A percentile compares a stretch with the other conserved stretches of the same genome.
Conservation (phyloP, 306 rosid species). For the Dalbergia cochinchinensis region DNA sequence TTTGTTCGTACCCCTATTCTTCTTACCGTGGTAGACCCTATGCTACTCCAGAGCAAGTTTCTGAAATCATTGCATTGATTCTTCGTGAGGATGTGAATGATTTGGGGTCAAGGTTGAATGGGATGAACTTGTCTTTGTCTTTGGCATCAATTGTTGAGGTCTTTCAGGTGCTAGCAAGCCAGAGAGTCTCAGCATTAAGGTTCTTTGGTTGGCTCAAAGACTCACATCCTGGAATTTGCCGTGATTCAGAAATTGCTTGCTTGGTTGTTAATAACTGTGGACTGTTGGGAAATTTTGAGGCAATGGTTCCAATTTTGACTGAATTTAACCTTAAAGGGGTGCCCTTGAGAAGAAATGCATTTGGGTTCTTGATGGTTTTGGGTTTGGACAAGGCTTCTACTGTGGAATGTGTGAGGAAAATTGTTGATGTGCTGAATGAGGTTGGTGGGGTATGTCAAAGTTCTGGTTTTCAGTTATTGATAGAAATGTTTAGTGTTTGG, state of each 20-base stretch:
- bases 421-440: slow-evolving; percentile 57
- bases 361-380: slow-evolving; percentile 62
- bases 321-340: slow-evolving; percentile 44
- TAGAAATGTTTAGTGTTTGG: slow-evolving; percentile 58
- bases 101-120: slow-evolving; percentile 59
- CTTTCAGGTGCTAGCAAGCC: slow-evolving; percentile 51
- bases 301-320: slow-evolving; percentile 59
- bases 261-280: slow-evolving; percentile 75
- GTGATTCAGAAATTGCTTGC: slow-evolving; percentile 55
- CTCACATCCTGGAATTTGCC: slow-evolving; percentile 47
- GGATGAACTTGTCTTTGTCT: slow-evolving; percentile 57
- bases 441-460: slow-evolving; percentile 68
- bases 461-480: slow-evolving; percentile 68
- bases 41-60: slow-evolving; percentile 52
- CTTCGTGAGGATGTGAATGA: slow-evolving; percentile 55
- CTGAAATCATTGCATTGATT: slow-evolving; percentile 57
- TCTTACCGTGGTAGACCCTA: slow-evolving; percentile 17
- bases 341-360: slow-evolving; percentile 55
- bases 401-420: slow-evolving; percentile 48
- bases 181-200: slow-evolving; percentile 60
- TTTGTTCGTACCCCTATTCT: slow-evolving; percentile 50
- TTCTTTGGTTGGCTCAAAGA: slow-evolving; percentile 67
- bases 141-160: slow-evolving; percentile 43
- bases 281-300: slow-evolving; percentile 61
- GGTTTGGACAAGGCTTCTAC: slow-evolving; percentile 44